A percentile compares a stretch with the other conserved stretches of the same genome.
These are phyloP conservation scores for Ceratocystis colombiana DNA, from an alignment of 2,329 filamentous ascomycete species.

Conservation along the genomic window DNA sequence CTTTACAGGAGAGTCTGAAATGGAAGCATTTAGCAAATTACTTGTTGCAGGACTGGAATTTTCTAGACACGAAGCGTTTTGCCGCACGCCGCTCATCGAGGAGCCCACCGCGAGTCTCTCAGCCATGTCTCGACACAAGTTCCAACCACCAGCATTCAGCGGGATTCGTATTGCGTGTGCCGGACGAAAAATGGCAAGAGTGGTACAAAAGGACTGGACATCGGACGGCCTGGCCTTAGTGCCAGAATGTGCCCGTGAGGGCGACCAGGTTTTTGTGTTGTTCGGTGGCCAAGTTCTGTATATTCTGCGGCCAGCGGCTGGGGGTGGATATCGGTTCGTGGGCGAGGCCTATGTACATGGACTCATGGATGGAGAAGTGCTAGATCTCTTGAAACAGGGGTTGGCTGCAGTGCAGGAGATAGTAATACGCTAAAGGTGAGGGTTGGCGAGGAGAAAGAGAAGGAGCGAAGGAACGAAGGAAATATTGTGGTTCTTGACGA, in stretches of 20 bases:
- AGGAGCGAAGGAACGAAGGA: neutral
- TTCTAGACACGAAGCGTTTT: constrained; percentile 20
- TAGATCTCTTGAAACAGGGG: constrained; percentile 26
- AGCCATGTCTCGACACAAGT: constrained; percentile 9
- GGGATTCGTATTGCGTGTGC: constrained; percentile 26
- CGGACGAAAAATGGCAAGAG: constrained; percentile 24
- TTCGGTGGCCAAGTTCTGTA: constrained; percentile 28
- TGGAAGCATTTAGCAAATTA: constrained; percentile 25
- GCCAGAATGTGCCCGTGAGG: constrained; percentile 24
- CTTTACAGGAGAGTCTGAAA: constrained; percentile 27
- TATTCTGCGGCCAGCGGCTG: constrained; percentile 25
- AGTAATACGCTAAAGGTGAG: constrained; percentile 20
- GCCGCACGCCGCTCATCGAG: constrained; percentile 23
- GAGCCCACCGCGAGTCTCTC: neutral
- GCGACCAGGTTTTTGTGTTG: constrained; percentile 28
- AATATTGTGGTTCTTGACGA: constrained; percentile 1
- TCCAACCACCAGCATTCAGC: constrained; percentile 17
- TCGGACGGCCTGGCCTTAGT: constrained; percentile 26
- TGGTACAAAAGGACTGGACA: constrained; percentile 26
- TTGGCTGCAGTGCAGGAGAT: constrained; percentile 25
- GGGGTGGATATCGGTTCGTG: constrained; percentile 27
- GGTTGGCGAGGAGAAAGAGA: neutral
- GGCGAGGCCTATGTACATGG: constrained; percentile 30
- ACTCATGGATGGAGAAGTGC: constrained; percentile 29
- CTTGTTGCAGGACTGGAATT: constrained; percentile 25